A percentile compares a stretch with the other conserved stretches of the same genome.
Conservation (phyloP, 2,329 filamentous ascomycete species). For the Colletotrichum spinosum region DNA sequence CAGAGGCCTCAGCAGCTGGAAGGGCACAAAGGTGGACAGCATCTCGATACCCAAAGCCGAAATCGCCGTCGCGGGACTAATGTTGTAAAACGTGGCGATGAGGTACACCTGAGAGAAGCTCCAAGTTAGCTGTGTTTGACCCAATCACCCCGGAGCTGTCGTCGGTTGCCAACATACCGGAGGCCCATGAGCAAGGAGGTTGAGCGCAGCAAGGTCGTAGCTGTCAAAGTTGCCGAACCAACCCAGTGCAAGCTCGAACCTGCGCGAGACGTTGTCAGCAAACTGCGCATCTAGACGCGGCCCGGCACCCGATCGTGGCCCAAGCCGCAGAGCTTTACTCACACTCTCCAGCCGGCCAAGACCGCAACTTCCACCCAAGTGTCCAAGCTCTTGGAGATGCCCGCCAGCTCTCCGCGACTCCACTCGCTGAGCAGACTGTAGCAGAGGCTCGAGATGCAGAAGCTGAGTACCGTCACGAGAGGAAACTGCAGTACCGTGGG, state of each 20-base stretch:
- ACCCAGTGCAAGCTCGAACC: constrained; percentile 75
- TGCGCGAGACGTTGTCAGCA: constrained; percentile 66
- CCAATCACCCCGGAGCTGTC: not conserved
- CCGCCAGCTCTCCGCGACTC: constrained; percentile 73
- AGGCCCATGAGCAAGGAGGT: constrained; percentile 79
- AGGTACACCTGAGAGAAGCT: constrained; percentile 71
- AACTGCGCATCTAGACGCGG: not conserved
- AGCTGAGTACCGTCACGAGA: constrained; percentile 63
- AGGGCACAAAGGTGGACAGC: constrained; percentile 77
- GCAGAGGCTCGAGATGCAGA: constrained; percentile 72
- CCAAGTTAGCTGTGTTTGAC: not conserved
- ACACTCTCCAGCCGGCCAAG: constrained; percentile 67
- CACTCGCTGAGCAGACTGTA: constrained; percentile 72
- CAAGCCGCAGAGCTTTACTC: constrained; percentile 46
- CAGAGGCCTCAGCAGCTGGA: constrained; percentile 77
- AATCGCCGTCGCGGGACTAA: constrained; percentile 71
- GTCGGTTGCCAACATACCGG: constrained; percentile 59
- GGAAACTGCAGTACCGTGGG: constrained; percentile 63
- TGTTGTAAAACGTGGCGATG: constrained; percentile 80
- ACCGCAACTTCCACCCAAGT: constrained; percentile 70
- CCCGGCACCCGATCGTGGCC: no score
- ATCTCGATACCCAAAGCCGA: constrained; percentile 76
- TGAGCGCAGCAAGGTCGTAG: constrained; percentile 74
- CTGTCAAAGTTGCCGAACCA: constrained; percentile 83
- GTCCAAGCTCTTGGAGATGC: constrained; percentile 73